Base-by-base conservation (phyloP, 169 alveolate genomes). In the Cystoisospora suis region DNA sequence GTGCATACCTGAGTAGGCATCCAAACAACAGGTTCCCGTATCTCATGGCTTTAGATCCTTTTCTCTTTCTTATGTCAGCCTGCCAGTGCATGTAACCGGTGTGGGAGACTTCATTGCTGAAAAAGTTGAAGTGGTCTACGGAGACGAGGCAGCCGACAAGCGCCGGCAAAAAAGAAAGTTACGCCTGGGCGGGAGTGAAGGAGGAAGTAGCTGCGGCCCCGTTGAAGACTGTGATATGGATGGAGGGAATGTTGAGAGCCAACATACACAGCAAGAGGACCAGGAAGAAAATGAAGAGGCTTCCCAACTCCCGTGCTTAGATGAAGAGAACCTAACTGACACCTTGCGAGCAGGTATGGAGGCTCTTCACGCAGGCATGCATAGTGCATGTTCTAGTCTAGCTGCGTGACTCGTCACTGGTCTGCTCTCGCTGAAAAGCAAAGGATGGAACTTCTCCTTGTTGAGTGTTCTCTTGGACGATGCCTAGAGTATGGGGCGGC, bases 31-130 rank as follows among this genome's bases (percentile, higher is more conserved):
- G 65, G 12, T 23, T 53, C 12, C 65, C 65, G 23, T n/a, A n/a
- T n/a, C n/a, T n/a, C n/a, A n/a, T n/a, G n/a, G n/a, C n/a, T n/a
- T n/a, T n/a, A n/a, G n/a, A n/a, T n/a, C n/a, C n/a, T n/a, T n/a
- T n/a, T n/a, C n/a, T n/a, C n/a, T 49, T 49, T 20, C 61, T n/a
- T 44, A 7, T n/a, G 27, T 32, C 83, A 81, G 93, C 42, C 80
- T 81, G 44, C 93, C 93, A 58, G 91, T 92, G 81, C 94, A 92
- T 40, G 36, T 92, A 27, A 88, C 94, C 34, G 94, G 94, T 0
- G 92, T 83, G 9, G 94, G 94, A 15, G 94, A 92, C 45, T 92
- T 92, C 42, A 88, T 81, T 49, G 77, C 90, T 15, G 7, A 56
- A 44, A 69, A 86, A 38, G 85, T 92, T 32, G 94, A 75, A 45